These are phyloP conservation scores for Rhodotorula diobovata DNA, from an alignment of 768 basidiomycete species.

Conservation along the genomic window DNA sequence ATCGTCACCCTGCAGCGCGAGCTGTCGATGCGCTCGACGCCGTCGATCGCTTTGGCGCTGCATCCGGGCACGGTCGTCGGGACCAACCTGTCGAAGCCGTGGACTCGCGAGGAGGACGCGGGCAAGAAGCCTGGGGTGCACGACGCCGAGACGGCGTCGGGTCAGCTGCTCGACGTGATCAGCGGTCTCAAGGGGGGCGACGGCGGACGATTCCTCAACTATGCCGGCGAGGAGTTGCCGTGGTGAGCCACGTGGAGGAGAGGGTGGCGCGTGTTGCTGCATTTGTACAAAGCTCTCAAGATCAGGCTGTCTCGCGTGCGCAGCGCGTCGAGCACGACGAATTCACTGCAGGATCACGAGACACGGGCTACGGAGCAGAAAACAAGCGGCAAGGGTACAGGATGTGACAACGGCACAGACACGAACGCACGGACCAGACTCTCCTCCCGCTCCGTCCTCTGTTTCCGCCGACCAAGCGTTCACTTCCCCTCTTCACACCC, in stretches of 20 bases:
- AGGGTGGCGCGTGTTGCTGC: no score
- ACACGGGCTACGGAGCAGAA: not conserved
- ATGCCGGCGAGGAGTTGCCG: constrained; percentile 33
- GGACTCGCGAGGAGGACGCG: constrained; percentile 42
- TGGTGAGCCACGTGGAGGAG: constrained; percentile 13
- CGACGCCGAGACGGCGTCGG: constrained; percentile 43
- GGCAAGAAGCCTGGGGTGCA: constrained; percentile 47
- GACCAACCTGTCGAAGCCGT: constrained; percentile 39
- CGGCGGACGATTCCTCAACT: constrained; percentile 39
- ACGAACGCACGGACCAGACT: not conserved
- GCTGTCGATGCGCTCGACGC: constrained; percentile 40
- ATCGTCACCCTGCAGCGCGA: constrained; percentile 49
- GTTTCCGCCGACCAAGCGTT: no score
- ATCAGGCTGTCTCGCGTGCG: no score
- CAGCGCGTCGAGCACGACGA: no score
- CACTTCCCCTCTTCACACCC: not conserved
- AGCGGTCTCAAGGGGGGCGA: constrained; percentile 21
- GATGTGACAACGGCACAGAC: not conserved
- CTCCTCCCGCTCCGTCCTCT: not conserved
- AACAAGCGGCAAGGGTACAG: not conserved
- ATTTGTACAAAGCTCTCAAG: no score
- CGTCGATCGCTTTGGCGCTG: constrained; percentile 35
- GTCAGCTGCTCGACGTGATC: constrained; percentile 34
- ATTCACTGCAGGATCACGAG: no score
- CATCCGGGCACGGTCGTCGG: constrained; percentile 41